Evolutionary conservation across 177 flowering plant genomes (phyloP).

Genomic region (Tripterygium wilfordii): DNA sequence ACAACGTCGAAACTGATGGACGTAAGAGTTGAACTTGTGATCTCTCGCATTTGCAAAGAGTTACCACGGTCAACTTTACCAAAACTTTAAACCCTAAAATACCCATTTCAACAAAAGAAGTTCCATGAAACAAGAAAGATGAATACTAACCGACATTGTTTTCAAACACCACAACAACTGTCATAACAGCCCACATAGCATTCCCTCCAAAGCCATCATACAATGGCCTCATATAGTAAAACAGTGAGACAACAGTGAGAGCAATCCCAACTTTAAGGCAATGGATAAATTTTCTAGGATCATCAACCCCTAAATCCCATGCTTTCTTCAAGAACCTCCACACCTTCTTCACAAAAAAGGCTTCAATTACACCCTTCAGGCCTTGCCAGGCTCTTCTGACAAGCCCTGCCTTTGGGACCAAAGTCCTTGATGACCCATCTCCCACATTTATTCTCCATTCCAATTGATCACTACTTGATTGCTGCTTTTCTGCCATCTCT

Average conservation of each 20-base stretch:
- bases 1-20: too few relatives aligned
- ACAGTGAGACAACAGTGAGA: conserved; percentile 61
- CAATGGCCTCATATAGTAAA: conserved; percentile 77
- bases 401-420: conserved; percentile 28
- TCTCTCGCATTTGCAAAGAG: too few relatives aligned
- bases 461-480: conserved; percentile 13
- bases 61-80: too few relatives aligned
- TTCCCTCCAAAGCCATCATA: conserved; percentile 72
- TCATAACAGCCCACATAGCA: conserved; percentile 94
- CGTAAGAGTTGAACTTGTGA: too few relatives aligned
- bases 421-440: conserved; percentile 32
- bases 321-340: conserved; percentile 41
- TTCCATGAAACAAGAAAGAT: not conserved
- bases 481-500: conserved; percentile 18
- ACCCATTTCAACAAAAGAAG: not conserved
- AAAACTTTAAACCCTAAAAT: too few relatives aligned
- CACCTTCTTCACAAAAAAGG: conserved; percentile 14
- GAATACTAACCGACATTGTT: conserved; percentile 55
- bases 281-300: conserved; percentile 66
- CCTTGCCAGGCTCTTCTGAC: conserved; percentile 19
- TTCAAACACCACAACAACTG: conserved; percentile 87
- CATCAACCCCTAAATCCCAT: conserved; percentile 56
- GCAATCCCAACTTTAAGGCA: conserved; percentile 72
- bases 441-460: conserved; percentile 51
- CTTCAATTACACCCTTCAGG: conserved; percentile 16